These are phyloP conservation scores for Cladorrhinum sp. DNA, from an alignment of 2,329 filamentous ascomycete species.

Conservation along the genomic window DNA sequence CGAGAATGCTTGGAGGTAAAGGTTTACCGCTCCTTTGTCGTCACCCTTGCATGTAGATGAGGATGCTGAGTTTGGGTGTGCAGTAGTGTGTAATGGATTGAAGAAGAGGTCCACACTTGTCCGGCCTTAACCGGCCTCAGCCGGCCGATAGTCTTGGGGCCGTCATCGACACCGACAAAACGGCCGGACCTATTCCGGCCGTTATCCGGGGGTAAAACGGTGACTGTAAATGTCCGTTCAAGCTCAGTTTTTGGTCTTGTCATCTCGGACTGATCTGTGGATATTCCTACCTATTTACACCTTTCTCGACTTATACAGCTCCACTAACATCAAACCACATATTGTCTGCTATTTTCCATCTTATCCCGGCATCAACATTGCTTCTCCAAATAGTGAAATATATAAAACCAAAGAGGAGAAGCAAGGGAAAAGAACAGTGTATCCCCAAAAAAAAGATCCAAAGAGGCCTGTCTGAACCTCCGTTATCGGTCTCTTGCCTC, in stretches of 20 bases:
- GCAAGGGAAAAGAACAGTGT: too few relatives aligned
- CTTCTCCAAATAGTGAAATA: too few relatives aligned
- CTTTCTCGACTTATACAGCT: background rate
- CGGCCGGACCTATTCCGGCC: conserved; percentile 29
- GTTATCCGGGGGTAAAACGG: conserved; percentile 21
- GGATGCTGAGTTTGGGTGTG: background rate
- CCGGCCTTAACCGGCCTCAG: conserved; percentile 30
- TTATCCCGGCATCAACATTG: too few relatives aligned
- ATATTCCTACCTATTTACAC: background rate
- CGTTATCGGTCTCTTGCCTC: conserved; percentile 16
- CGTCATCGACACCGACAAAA: conserved; percentile 14
- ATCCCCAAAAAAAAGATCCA: too few relatives aligned
- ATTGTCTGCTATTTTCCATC: background rate
- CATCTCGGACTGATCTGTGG: background rate
- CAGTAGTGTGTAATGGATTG: conserved; percentile 20
- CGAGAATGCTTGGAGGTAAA: background rate
- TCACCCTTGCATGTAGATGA: conserved; percentile 8
- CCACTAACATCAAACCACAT: too few relatives aligned
- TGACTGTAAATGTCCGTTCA: background rate
- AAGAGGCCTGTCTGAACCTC: conserved; percentile 12
- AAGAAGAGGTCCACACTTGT: conserved; percentile 21
- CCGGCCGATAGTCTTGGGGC: conserved; percentile 14
- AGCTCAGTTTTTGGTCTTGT: background rate
- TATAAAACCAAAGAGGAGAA: too few relatives aligned
- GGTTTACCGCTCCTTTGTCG: too few relatives aligned